phyloP scores from a whole-genome alignment of 179 eudicot species.

The Beta corolliflora region DNA sequence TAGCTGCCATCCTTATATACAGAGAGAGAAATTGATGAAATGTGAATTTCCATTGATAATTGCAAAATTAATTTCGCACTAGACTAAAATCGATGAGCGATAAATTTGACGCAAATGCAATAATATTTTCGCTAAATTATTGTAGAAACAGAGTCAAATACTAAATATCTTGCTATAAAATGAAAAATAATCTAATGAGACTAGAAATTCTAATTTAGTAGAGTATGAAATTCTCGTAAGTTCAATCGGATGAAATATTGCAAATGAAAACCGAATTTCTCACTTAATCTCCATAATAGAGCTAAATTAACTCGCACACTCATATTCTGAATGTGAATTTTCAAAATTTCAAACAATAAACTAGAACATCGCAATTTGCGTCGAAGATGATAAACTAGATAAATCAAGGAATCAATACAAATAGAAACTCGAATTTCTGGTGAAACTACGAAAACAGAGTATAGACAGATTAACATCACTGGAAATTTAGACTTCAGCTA shows the following conservation, averaged over 20 bases:
- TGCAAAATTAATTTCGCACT: background rate
- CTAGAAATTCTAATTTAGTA: no score
- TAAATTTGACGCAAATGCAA: background rate
- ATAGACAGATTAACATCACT: background rate
- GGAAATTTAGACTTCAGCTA: background rate
- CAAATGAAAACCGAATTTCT: background rate
- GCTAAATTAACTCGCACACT: background rate
- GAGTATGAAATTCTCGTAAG: background rate
- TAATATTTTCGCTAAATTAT: background rate
- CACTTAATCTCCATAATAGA: background rate
- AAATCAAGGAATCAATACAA: background rate
- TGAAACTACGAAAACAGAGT: background rate
- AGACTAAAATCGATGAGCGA: background rate
- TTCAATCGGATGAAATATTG: background rate
- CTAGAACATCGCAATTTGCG: background rate
- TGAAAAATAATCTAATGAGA: background rate
- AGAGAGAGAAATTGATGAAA: constrained; percentile 13
- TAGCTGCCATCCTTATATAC: constrained; percentile 86
- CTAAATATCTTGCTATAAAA: background rate
- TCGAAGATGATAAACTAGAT: background rate
- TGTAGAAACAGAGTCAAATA: background rate
- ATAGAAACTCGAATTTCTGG: background rate
- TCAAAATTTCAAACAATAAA: background rate
- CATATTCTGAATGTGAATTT: background rate
- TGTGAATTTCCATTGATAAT: constrained; percentile 1